Base-by-base conservation (phyloP, 371 early-diverging fungal genomes). In the Lichtheimia ornata region DNA sequence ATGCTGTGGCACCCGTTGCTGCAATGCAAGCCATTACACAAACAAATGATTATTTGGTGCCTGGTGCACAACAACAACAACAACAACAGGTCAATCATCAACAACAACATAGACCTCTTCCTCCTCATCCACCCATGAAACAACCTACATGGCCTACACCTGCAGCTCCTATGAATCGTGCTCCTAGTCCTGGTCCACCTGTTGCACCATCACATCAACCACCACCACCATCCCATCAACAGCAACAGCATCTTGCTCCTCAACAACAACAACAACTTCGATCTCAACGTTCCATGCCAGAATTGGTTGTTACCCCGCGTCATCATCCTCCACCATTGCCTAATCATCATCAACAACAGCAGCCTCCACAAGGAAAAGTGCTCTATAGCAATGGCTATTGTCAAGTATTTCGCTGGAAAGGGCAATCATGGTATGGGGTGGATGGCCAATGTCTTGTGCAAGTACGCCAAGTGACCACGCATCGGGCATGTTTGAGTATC, bases 321-420 rank as follows among this genome's bases (percentile, higher is more conserved):
- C 60, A 65, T 53, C 61, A 50, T 15, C 24, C 20, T 2, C 9
- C 18, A 12, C 25, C 25, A 51, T 51, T 51, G 12, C 18, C 54
- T n/a, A 67, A 67, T 47, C 49, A 58, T 3, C 35, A 68, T 76
- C 22, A 64, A 61, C 14, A 58, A 17, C 47, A 58, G 1, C 11
- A 66, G 70, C 18, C 61, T 58, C 14, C 59, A 47, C 47, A 47
- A 47, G 47, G 47, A 18, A 47, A 61, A 13, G 67, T 72, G 2
- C 27, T 74, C 12, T 74, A 70, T 28, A 63, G 59, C 12, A 61
- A 63, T 49, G 62, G 63, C 35, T 53, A 69, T 44, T 67, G 71
- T 25, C 67, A 74, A 52, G 74, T 76, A 5, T 79, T 79, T 51
- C 76, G 59, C 15, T 79, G 80, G 80, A 79, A 79, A 60, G 67